A percentile compares a stretch with the other conserved stretches of the same genome.
Conservation (phyloP, 139 green algal species). For the Chlamydomonas incerta region DNA sequence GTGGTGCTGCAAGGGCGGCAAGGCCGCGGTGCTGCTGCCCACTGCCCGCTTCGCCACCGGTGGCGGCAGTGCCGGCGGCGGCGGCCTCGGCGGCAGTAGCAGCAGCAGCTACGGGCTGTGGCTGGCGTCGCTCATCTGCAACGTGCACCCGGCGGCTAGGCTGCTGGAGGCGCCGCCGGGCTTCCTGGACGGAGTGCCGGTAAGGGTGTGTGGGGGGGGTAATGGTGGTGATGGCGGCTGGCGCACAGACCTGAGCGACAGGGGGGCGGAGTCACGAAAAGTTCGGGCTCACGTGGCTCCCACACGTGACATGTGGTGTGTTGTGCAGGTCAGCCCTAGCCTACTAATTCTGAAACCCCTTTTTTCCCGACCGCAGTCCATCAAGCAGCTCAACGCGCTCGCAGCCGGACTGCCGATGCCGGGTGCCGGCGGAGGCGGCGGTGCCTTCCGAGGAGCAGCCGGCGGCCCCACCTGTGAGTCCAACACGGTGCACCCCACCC, state of each 20-base stretch:
- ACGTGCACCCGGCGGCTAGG: conserved; percentile 59
- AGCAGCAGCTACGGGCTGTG: conserved; percentile 53
- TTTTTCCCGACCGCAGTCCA: too few species aligned
- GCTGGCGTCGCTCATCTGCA: conserved; percentile 73
- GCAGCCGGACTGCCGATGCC: not conserved
- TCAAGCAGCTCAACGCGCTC: too few species aligned
- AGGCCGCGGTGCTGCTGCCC: conserved; percentile 65
- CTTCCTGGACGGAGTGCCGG: conserved; percentile 36
- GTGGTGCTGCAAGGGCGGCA: conserved; percentile 81
- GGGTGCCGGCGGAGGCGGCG: not conserved
- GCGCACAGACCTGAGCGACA: too few species aligned
- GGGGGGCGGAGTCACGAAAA: too few species aligned
- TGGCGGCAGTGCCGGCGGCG: not conserved
- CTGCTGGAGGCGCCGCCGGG: conserved; percentile 60
- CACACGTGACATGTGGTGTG: too few species aligned
- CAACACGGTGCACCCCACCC: not conserved
- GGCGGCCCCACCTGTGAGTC: not conserved
- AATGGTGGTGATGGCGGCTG: too few species aligned
- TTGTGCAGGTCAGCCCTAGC: too few species aligned
- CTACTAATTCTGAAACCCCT: too few species aligned
- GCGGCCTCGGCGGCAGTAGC: not conserved
- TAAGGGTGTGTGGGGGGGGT: not conserved
- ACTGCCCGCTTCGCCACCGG: conserved; percentile 55
- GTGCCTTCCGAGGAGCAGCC: too few species aligned
- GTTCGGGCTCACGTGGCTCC: too few species aligned